phyloP scores from a whole-genome alignment of 306 rosid genomes.

The Prinsepia uniflora region DNA sequence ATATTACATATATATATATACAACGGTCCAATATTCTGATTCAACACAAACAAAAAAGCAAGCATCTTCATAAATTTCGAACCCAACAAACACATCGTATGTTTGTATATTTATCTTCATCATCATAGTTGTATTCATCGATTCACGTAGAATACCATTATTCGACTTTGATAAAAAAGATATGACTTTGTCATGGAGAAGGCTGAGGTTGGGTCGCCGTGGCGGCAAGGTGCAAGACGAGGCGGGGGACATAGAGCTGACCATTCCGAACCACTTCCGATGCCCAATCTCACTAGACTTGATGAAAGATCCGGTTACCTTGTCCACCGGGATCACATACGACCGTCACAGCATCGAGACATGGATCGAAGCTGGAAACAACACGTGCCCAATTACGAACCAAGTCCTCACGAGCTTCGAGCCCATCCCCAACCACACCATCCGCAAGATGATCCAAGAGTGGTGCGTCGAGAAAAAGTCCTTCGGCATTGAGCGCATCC shows the following conservation, averaged over 20 bases:
- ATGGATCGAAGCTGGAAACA: slow-evolving; percentile 48
- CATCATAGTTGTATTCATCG: background rate
- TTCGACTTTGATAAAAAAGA: background rate
- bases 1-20: background rate
- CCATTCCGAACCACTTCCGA: slow-evolving; percentile 38
- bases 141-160: background rate
- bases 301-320: slow-evolving; percentile 61
- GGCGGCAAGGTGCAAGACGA: slow-evolving; percentile 8
- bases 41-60: background rate
- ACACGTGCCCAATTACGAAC: slow-evolving; percentile 44
- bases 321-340: slow-evolving; percentile 49
- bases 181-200: slow-evolving; percentile 45
- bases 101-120: no score
- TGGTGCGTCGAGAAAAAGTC: slow-evolving; percentile 47
- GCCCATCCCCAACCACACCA: slow-evolving; percentile 45
- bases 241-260: slow-evolving; percentile 22
- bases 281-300: slow-evolving; percentile 53
- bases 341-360: slow-evolving; percentile 49
- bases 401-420: slow-evolving; percentile 33
- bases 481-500: slow-evolving; percentile 44
- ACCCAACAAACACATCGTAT: background rate
- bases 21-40: background rate
- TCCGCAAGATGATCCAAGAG: slow-evolving; percentile 49
- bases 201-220: slow-evolving; percentile 20
- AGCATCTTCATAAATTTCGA: background rate